Evolutionary conservation across 768 basidiomycete genomes (phyloP).

Genomic region (Candolleomyces eurysporus): DNA sequence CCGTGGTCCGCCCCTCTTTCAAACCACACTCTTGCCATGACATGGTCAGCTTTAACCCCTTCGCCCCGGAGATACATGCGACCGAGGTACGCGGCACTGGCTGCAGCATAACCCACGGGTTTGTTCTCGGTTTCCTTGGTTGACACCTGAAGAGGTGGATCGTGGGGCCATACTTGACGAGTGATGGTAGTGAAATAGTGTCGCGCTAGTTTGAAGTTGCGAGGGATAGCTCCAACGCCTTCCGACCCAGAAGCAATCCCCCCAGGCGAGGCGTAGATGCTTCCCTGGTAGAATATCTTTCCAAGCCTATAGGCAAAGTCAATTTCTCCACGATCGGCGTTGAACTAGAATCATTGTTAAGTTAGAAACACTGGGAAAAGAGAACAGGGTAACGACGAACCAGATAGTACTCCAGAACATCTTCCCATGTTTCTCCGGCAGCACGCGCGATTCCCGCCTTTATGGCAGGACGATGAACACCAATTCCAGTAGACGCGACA

Average conservation of each 20-base stretch:
- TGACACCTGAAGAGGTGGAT: constrained; percentile 56
- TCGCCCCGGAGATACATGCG: constrained; percentile 95
- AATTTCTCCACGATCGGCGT: constrained; percentile 88
- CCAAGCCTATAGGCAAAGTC: constrained; percentile 90
- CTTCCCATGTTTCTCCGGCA: constrained; percentile 92
- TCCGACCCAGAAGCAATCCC: constrained; percentile 87
- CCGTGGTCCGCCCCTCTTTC: constrained; percentile 78
- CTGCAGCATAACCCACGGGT: constrained; percentile 62
- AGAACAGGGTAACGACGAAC: constrained; percentile 37
- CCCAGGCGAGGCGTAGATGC: constrained; percentile 76
- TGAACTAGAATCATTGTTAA: constrained; percentile 59
- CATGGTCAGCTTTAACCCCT: constrained; percentile 75
- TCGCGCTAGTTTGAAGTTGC: constrained; percentile 72
- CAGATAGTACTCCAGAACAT: constrained; percentile 88
- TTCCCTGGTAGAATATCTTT: constrained; percentile 96
- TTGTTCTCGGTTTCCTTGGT: constrained; percentile 52
- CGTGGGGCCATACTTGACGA: constrained; percentile 84
- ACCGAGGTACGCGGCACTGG: constrained; percentile 85
- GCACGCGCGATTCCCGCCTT: constrained; percentile 80
- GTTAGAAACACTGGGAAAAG: background rate
- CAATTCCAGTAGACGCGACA: constrained; percentile 83
- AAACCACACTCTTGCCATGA: constrained; percentile 89
- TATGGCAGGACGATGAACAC: constrained; percentile 70
- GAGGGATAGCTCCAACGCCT: constrained; percentile 85
- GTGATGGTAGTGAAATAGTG: constrained; percentile 86